Percentiles rank a stretch among this genome's conserved stretches.
These are phyloP conservation scores for Pharus latifolius DNA, from an alignment of 176 grass and related monocot genomes.

Conservation along the genomic window DNA sequence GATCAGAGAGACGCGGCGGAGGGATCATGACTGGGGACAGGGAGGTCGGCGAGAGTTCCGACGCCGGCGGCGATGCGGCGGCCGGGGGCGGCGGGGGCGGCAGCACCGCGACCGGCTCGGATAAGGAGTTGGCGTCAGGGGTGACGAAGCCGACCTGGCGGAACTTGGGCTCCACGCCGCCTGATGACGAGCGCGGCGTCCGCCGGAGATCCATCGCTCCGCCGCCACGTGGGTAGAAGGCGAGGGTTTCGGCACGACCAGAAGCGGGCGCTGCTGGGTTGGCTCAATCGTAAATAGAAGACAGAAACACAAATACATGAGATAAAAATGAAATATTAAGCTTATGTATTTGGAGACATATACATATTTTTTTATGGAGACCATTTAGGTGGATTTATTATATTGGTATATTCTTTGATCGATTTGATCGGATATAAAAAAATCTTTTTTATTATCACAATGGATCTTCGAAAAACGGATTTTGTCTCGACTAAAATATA, in stretches of 20 bases:
- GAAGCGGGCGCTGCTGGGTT: no score
- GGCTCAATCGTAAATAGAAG: no score
- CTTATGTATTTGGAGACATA: no score
- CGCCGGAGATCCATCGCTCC: conserved; percentile 50
- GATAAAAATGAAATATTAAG: no score
- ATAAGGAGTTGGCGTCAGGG: not conserved
- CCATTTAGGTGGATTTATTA: no score
- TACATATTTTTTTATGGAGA: no score
- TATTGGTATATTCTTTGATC: no score
- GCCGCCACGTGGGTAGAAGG: not conserved
- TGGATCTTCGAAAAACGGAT: no score
- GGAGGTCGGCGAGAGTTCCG: conserved; percentile 11
- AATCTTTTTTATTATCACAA: no score
- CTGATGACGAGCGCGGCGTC: conserved; percentile 14
- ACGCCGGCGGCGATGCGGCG: not conserved
- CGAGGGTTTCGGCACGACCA: not conserved
- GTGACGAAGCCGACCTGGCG: conserved; percentile 74
- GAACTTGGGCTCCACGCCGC: conserved; percentile 40
- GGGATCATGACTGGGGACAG: conserved; percentile 78
- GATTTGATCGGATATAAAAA: no score
- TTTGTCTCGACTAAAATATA: no score
- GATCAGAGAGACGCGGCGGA: conserved; percentile 26
- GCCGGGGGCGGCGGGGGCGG: not conserved
- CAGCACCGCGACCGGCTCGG: not conserved
- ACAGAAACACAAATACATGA: no score